Conservation (phyloP, 2,329 filamentous ascomycete genomes). For the Parastagonospora nodorum region DNA sequence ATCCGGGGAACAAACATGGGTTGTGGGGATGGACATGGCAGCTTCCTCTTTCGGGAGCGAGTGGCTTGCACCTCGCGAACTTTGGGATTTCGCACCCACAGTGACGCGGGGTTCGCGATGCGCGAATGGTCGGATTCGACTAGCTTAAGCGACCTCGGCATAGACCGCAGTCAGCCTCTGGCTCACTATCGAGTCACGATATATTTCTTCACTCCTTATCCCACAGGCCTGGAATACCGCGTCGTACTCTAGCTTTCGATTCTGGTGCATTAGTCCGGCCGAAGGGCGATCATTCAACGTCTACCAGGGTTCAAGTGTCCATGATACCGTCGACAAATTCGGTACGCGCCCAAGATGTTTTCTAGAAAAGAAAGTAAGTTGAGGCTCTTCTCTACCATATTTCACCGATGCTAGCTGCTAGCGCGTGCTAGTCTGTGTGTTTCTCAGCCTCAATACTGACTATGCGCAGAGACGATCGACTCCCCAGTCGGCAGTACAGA, state of each 20-base stretch:
- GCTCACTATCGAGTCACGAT: conserved; percentile 1
- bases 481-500: conserved; percentile 25
- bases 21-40: conserved; percentile 10
- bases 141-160: conserved; percentile 24
- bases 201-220: conserved; percentile 6
- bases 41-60: conserved; percentile 18
- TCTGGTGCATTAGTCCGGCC: not conserved
- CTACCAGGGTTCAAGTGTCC: not conserved
- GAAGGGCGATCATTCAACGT: not conserved
- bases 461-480: conserved; percentile 17
- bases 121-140: conserved; percentile 8
- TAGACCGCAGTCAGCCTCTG: conserved; percentile 1
- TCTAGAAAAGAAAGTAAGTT: conserved; percentile 39
- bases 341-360: conserved; percentile 29
- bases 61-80: conserved; percentile 8
- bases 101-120: conserved; percentile 30
- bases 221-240: conserved; percentile 4
- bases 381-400: not conserved
- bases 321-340: conserved; percentile 12
- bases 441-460: conserved; percentile 10
- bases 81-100: conserved; percentile 10
- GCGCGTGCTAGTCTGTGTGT: not conserved
- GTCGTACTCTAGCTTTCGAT: conserved; percentile 7
- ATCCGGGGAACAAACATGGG: conserved; percentile 7
- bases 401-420: not conserved